These are phyloP conservation scores for Leccinum barrowsii DNA, from an alignment of 768 basidiomycete genomes.

Conservation along the genomic window DNA sequence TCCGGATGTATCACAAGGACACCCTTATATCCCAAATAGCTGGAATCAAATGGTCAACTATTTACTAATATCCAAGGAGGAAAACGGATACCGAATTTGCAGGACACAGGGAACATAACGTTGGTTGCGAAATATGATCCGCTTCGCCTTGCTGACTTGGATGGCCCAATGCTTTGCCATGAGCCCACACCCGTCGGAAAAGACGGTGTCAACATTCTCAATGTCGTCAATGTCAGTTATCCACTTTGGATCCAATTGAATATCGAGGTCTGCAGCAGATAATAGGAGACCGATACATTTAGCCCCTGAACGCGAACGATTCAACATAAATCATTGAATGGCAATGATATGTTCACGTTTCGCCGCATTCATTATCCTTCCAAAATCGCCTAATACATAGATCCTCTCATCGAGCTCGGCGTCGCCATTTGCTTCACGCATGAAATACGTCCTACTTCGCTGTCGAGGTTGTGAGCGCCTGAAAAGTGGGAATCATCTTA, in stretches of 20 bases:
- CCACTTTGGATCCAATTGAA: constrained; percentile 45
- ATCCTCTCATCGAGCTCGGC: constrained; percentile 56
- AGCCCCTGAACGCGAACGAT: constrained; percentile 43
- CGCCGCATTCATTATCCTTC: constrained; percentile 57
- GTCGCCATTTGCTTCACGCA: constrained; percentile 52
- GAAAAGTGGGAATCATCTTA: neutral
- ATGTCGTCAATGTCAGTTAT: constrained; percentile 59
- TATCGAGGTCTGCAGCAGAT: constrained; percentile 60
- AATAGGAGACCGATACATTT: constrained; percentile 68
- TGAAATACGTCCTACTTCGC: constrained; percentile 62
- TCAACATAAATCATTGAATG: neutral
- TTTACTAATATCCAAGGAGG: neutral
- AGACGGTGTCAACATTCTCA: constrained; percentile 50
- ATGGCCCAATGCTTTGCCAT: constrained; percentile 52
- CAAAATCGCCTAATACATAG: constrained; percentile 56
- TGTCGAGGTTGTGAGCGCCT: constrained; percentile 21
- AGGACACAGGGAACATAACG: constrained; percentile 61
- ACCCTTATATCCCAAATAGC: constrained; percentile 71
- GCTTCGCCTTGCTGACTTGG: constrained; percentile 50
- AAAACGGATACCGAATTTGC: constrained; percentile 50
- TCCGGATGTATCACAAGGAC: constrained; percentile 64
- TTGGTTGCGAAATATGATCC: constrained; percentile 49
- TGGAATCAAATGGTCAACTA: constrained; percentile 19
- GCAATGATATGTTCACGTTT: constrained; percentile 42
- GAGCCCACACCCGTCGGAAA: constrained; percentile 69